Percentiles rank a stretch among this genome's conserved stretches.
Evolutionary conservation across 2,329 filamentous ascomycete genomes (phyloP).

Genomic region (Amphichorda felina): DNA sequence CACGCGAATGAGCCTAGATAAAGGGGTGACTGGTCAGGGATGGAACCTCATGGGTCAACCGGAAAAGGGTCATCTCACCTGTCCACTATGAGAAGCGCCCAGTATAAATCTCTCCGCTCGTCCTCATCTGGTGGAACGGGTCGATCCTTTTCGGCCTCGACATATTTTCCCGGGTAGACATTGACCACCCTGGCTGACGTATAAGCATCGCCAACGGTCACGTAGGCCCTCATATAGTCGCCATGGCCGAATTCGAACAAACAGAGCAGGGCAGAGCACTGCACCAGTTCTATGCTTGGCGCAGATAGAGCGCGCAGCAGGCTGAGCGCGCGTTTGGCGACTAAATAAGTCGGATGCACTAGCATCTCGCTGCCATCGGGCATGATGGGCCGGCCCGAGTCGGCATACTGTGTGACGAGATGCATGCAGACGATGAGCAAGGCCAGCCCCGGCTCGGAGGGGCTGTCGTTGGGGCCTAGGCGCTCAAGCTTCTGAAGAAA

Average conservation of each 20-base stretch:
- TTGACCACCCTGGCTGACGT: slow-evolving; percentile 21
- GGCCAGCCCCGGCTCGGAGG: slow-evolving; percentile 17
- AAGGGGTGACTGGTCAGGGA: no score
- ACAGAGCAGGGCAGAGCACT: slow-evolving; percentile 26
- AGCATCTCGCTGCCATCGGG: slow-evolving; percentile 25
- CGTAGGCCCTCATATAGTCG: slow-evolving; percentile 25
- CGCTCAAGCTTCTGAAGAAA: slow-evolving; percentile 19
- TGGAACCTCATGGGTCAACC: no score
- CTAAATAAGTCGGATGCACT: slow-evolving; percentile 23
- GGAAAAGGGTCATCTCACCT: no score
- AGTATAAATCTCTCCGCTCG: slow-evolving; percentile 27
- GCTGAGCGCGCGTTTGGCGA: slow-evolving; percentile 23
- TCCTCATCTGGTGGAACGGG: slow-evolving; percentile 20
- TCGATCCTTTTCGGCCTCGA: slow-evolving; percentile 14
- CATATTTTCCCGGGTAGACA: slow-evolving; percentile 22
- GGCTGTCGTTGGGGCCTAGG: slow-evolving; percentile 9
- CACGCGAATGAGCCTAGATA: slow-evolving; percentile 17
- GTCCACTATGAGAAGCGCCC: slow-evolving; percentile 30
- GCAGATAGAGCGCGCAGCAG: slow-evolving; percentile 20
- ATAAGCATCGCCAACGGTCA: slow-evolving; percentile 28
- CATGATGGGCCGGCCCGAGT: slow-evolving; percentile 18
- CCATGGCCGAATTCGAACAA: slow-evolving; percentile 33
- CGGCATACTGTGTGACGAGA: slow-evolving; percentile 23
- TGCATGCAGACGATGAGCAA: slow-evolving; percentile 30
- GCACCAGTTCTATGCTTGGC: slow-evolving; percentile 25